A percentile compares a stretch with the other conserved stretches of the same genome.
Evolutionary conservation across 176 grass and related monocot species (phyloP).

Genomic region (Aechmea fasciata): DNA sequence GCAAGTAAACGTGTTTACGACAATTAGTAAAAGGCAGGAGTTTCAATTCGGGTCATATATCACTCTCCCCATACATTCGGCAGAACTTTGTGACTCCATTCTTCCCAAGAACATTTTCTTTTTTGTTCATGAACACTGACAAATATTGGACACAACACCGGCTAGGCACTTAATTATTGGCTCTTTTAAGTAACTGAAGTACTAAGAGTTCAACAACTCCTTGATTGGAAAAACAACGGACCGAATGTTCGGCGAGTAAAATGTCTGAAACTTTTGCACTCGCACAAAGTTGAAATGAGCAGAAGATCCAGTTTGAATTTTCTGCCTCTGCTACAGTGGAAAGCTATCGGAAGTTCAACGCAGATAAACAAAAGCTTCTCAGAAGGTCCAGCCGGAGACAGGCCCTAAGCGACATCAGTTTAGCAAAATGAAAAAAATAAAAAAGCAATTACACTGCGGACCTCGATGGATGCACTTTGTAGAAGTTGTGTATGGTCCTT

Average conservation of each 20-base stretch:
- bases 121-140: background rate
- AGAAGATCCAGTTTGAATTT: background rate
- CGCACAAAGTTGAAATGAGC: too few species aligned
- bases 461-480: slow-evolving; percentile 18
- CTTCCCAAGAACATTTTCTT: background rate
- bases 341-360: too few species aligned
- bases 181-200: background rate
- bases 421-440: too few species aligned
- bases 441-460: background rate
- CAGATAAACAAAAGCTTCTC: too few species aligned
- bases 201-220: background rate
- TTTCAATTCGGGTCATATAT: background rate
- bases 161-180: background rate
- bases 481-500: slow-evolving; percentile 11
- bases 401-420: too few species aligned
- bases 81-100: background rate
- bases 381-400: too few species aligned
- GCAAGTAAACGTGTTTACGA: slow-evolving; percentile 22
- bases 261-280: too few species aligned
- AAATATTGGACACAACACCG: too few species aligned
- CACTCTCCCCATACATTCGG: background rate
- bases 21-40: background rate
- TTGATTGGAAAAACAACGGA: too few species aligned
- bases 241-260: too few species aligned
- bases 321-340: too few species aligned